A percentile compares a stretch with the other conserved stretches of the same genome.
phyloP scores from a whole-genome alignment of 75 land plant species.

The Chamaecyparis obtusa region DNA sequence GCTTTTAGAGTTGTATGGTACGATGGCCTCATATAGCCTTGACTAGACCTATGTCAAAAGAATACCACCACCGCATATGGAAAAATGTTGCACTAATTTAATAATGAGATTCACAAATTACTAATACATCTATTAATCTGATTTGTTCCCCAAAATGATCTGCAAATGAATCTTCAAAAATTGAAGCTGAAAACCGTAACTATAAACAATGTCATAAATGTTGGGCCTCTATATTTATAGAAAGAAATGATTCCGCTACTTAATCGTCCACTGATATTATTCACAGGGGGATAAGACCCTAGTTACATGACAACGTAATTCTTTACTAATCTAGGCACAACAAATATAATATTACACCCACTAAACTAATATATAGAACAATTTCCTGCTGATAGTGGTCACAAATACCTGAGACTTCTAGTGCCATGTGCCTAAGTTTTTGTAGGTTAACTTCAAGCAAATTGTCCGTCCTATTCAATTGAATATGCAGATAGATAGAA shows the following conservation, averaged over 20 bases:
- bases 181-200: too few relatives aligned
- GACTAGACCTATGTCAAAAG: not conserved
- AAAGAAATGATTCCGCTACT: not conserved
- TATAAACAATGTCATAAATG: not conserved
- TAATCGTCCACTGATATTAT: too few relatives aligned
- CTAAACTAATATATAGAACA: not conserved
- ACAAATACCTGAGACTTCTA: too few relatives aligned
- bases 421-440: too few relatives aligned
- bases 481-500: not conserved
- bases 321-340: not conserved
- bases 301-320: not conserved
- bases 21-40: not conserved
- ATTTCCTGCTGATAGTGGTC: not conserved
- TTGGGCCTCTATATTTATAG: not conserved
- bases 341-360: not conserved
- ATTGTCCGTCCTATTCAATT: too few relatives aligned
- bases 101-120: too few relatives aligned
- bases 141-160: too few relatives aligned
- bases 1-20: too few relatives aligned
- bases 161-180: too few relatives aligned
- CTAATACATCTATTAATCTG: too few relatives aligned
- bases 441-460: not conserved
- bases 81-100: too few relatives aligned
- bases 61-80: too few relatives aligned
- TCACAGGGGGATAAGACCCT: not conserved